Evolutionary conservation across 768 basidiomycete species (phyloP).

Genomic region (Russula ochroleuca): DNA sequence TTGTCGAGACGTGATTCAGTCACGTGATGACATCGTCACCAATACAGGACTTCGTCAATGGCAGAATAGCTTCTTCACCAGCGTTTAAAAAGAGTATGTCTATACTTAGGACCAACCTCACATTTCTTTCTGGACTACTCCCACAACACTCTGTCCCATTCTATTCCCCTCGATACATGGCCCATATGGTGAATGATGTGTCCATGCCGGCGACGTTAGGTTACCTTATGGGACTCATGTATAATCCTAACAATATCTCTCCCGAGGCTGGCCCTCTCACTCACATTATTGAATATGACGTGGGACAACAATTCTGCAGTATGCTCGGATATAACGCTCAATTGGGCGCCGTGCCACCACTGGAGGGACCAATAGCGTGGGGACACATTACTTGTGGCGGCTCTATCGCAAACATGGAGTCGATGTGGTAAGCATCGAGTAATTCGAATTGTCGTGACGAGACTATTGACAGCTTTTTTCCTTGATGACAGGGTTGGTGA

Average conservation of each 20-base stretch:
- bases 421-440: conserved; percentile 38
- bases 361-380: conserved; percentile 32
- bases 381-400: conserved; percentile 45
- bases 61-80: conserved; percentile 24
- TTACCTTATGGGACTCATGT: conserved; percentile 30
- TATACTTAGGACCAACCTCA: conserved; percentile 28
- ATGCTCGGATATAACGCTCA: conserved; percentile 39
- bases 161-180: conserved; percentile 40
- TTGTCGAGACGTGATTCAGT: background rate
- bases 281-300: conserved; percentile 38
- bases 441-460: background rate
- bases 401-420: conserved; percentile 45
- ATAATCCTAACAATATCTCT: conserved; percentile 46
- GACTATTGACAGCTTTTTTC: background rate
- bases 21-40: background rate
- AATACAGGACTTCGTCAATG: conserved; percentile 29
- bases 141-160: conserved; percentile 38
- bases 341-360: background rate
- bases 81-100: conserved; percentile 29
- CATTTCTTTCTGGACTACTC: conserved; percentile 28
- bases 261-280: conserved; percentile 41
- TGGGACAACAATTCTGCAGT: conserved; percentile 39
- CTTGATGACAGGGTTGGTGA: conserved; percentile 17
- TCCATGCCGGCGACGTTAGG: conserved; percentile 33
- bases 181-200: conserved; percentile 40